Percentiles rank a stretch among this genome's conserved stretches.
Evolutionary conservation across 352 stramenopile species (phyloP).

Genomic region (Nannochloropsis limnetica): DNA sequence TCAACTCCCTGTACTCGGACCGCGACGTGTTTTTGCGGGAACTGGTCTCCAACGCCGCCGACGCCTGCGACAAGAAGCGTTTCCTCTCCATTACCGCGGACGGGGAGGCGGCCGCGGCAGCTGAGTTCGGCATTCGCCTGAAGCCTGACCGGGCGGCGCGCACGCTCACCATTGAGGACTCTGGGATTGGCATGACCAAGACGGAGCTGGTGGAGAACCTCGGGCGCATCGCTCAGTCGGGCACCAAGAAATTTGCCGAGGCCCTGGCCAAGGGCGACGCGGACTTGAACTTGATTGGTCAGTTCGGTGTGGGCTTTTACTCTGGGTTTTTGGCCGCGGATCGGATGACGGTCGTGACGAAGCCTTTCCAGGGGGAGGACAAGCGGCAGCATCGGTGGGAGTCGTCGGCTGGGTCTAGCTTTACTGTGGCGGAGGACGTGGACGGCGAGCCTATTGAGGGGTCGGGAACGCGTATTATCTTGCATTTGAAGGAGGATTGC

Average conservation of each 20-base stretch:
- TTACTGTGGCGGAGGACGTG: slow-evolving; percentile 49
- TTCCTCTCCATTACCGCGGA: slow-evolving; percentile 84
- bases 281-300: slow-evolving; percentile 87
- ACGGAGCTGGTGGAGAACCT: slow-evolving; percentile 86
- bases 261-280: slow-evolving; percentile 55
- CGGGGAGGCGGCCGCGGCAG: slow-evolving; percentile 59
- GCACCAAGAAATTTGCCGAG: slow-evolving; percentile 58
- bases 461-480: slow-evolving; percentile 60
- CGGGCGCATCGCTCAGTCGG: slow-evolving; percentile 87
- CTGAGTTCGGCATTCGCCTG: slow-evolving; percentile 70
- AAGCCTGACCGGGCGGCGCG: slow-evolving; percentile 48
- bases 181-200: slow-evolving; percentile 91
- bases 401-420: slow-evolving; percentile 59
- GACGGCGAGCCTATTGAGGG: slow-evolving; percentile 49
- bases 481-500: slow-evolving; percentile 65
- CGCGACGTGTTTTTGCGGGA: slow-evolving; percentile 89
- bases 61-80: slow-evolving; percentile 95
- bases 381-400: slow-evolving; percentile 81
- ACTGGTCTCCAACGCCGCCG: slow-evolving; percentile 91
- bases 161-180: slow-evolving; percentile 92
- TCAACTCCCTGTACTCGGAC: slow-evolving; percentile 77
- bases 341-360: slow-evolving; percentile 82
- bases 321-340: slow-evolving; percentile 94
- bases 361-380: slow-evolving; percentile 66
- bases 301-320: slow-evolving; percentile 99